phyloP scores from a whole-genome alignment of 2,329 filamentous ascomycete genomes.

The Geosmithia flava region DNA sequence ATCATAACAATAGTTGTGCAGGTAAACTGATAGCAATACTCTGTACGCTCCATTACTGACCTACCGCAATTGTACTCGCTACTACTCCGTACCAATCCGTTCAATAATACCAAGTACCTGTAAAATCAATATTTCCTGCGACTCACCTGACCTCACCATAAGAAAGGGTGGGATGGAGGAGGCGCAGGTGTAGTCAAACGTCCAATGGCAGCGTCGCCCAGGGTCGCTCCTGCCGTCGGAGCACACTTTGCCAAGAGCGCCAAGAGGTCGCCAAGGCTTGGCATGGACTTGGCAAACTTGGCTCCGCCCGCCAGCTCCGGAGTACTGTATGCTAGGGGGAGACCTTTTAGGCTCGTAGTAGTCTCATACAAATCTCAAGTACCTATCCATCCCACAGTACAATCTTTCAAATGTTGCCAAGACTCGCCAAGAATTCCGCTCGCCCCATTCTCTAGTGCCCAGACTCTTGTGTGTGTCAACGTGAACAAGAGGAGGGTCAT shows the following conservation, averaged over 20 bases:
- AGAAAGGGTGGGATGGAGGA: not conserved
- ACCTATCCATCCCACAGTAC: not conserved
- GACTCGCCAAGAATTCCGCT: constrained; percentile 21
- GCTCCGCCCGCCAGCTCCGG: constrained; percentile 10
- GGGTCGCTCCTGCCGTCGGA: too few relatives aligned
- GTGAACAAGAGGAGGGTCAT: constrained; percentile 20
- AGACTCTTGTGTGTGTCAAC: constrained; percentile 17
- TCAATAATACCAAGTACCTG: too few relatives aligned
- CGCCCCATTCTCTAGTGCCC: constrained; percentile 20
- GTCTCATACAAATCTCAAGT: not conserved
- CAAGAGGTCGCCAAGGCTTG: constrained; percentile 24
- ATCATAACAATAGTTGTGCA: too few relatives aligned
- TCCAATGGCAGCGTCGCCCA: constrained; percentile 3
- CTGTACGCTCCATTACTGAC: too few relatives aligned
- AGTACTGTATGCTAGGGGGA: not conserved
- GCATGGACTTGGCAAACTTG: constrained; percentile 15
- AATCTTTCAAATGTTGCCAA: not conserved
- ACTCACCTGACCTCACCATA: not conserved
- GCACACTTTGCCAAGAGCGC: constrained; percentile 8
- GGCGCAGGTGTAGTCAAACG: too few relatives aligned
- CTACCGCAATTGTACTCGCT: too few relatives aligned
- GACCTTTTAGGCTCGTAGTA: not conserved
- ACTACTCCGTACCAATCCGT: too few relatives aligned
- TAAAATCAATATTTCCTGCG: too few relatives aligned
- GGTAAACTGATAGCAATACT: too few relatives aligned